Evolutionary conservation across 1,284 basidiomycete species (phyloP).

Genomic region (Ganoderma multipileum): DNA sequence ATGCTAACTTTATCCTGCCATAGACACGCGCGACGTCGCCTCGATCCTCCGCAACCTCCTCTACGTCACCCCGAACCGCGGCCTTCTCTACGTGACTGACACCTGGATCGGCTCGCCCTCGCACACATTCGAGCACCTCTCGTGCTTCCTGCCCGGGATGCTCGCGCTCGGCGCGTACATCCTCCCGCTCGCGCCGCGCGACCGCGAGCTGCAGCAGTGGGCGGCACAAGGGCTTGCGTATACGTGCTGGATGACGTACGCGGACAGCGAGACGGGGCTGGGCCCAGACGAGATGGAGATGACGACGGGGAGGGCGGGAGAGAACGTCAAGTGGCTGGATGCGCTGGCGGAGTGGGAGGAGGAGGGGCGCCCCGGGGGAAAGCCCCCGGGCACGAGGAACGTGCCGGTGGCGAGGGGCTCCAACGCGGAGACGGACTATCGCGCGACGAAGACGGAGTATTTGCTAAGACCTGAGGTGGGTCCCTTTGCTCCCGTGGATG

Average conservation of each 20-base stretch:
- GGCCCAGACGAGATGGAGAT: conserved; percentile 62
- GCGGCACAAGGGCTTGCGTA: conserved; percentile 74
- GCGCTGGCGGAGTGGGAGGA: conserved; percentile 58
- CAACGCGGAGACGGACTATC: conserved; percentile 46
- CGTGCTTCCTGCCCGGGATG: conserved; percentile 82
- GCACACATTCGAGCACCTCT: conserved; percentile 74
- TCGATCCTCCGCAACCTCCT: conserved; percentile 70
- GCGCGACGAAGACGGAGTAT: conserved; percentile 50
- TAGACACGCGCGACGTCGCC: conserved; percentile 68
- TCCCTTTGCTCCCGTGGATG: not conserved
- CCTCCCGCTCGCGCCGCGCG: conserved; percentile 53
- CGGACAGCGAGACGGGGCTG: conserved; percentile 65
- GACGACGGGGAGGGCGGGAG: conserved; percentile 23
- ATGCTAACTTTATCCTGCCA: not conserved
- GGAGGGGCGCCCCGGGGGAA: conserved; percentile 45
- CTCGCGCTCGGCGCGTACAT: conserved; percentile 74
- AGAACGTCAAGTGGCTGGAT: conserved; percentile 53
- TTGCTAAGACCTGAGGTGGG: conserved; percentile 70
- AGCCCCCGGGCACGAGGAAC: conserved; percentile 61
- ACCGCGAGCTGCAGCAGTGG: conserved; percentile 61
- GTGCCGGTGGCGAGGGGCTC: conserved; percentile 38
- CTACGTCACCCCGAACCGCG: conserved; percentile 67
- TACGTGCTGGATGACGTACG: conserved; percentile 71
- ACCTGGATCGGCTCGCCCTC: conserved; percentile 43
- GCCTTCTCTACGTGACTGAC: conserved; percentile 61